Percentiles rank a stretch among this genome's conserved stretches.
Conservation (phyloP, 1,284 basidiomycete genomes). For the Rhodotorula sp. region DNA sequence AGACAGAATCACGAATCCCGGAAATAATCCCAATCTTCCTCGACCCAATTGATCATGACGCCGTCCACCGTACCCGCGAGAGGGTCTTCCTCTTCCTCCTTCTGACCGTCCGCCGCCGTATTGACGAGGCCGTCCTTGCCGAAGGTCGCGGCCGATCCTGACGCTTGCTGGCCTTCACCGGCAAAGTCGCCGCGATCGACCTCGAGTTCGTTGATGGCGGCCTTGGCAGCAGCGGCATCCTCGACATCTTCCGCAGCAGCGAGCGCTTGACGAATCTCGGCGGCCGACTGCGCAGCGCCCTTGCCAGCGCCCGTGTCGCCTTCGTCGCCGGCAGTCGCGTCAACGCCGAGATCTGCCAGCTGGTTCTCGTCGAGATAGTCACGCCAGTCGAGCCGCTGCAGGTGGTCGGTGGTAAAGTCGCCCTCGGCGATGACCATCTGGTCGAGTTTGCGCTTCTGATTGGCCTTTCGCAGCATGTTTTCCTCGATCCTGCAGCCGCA, state of each 20-base stretch:
- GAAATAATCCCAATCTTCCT: constrained; percentile 73
- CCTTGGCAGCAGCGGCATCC: constrained; percentile 47
- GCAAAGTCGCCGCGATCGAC: constrained; percentile 41
- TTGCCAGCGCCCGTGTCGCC: constrained; percentile 49
- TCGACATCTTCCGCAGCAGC: constrained; percentile 73
- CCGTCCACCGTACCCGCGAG: constrained; percentile 72
- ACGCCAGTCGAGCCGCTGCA: constrained; percentile 70
- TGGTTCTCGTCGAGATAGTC: constrained; percentile 63
- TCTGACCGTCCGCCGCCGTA: constrained; percentile 42
- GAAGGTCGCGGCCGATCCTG: constrained; percentile 46
- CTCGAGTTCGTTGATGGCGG: constrained; percentile 43
- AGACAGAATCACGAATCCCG: background rate
- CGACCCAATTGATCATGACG: constrained; percentile 79
- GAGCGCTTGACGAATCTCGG: constrained; percentile 64
- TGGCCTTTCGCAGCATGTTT: constrained; percentile 91
- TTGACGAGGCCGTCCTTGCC: constrained; percentile 26
- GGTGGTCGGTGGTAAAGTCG: constrained; percentile 66
- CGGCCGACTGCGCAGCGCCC: constrained; percentile 29
- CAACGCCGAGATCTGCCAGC: constrained; percentile 40
- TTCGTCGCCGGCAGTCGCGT: constrained; percentile 51
- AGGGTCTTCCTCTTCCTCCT: constrained; percentile 57
- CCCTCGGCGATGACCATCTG: constrained; percentile 91
- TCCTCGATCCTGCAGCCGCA: constrained; percentile 77
- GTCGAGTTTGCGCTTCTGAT: constrained; percentile 89
- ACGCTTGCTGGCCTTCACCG: constrained; percentile 33